These are phyloP conservation scores for Harringtonia aguacate DNA, from an alignment of 2,329 filamentous ascomycete species.

Conservation along the genomic window DNA sequence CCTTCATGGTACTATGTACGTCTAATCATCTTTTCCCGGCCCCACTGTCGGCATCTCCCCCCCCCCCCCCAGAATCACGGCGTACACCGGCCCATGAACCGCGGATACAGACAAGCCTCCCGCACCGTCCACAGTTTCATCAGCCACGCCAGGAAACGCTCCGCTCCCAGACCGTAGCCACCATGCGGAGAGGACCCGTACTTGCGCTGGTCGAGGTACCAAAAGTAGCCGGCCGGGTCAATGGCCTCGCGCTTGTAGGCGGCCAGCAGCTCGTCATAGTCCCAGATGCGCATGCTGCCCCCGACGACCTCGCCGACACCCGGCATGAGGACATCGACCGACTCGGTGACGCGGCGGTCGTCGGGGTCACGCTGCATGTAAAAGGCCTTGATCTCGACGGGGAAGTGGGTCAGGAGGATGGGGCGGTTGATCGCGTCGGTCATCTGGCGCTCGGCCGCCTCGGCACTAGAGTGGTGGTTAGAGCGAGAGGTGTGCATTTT, in stretches of 20 bases:
- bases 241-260: constrained; percentile 85
- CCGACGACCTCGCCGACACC: constrained; percentile 96
- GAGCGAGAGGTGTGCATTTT: no score
- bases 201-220: constrained; percentile 96
- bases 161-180: constrained; percentile 55
- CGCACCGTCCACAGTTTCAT: constrained; percentile 54
- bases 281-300: constrained; percentile 91
- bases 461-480: no score
- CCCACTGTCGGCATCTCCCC: no score
- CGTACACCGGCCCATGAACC: constrained; percentile 73
- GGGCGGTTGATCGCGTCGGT: constrained; percentile 92
- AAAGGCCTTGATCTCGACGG: constrained; percentile 94
- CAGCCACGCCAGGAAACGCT: constrained; percentile 62
- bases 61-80: no score
- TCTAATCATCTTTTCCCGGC: no score
- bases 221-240: constrained; percentile 80
- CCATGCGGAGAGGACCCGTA: constrained; percentile 52
- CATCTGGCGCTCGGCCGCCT: constrained; percentile 88
- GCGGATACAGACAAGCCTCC: constrained; percentile 63
- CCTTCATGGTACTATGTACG: no score
- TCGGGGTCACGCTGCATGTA: constrained; percentile 89
- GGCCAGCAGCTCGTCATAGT: constrained; percentile 78
- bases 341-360: constrained; percentile 81
- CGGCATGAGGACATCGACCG: constrained; percentile 76
- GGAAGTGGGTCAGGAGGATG: constrained; percentile 79